Percentiles rank a stretch among this genome's conserved stretches.
These are phyloP conservation scores for Musa balbisiana DNA, from an alignment of 202 grass and related monocot species.

Conservation along the genomic window DNA sequence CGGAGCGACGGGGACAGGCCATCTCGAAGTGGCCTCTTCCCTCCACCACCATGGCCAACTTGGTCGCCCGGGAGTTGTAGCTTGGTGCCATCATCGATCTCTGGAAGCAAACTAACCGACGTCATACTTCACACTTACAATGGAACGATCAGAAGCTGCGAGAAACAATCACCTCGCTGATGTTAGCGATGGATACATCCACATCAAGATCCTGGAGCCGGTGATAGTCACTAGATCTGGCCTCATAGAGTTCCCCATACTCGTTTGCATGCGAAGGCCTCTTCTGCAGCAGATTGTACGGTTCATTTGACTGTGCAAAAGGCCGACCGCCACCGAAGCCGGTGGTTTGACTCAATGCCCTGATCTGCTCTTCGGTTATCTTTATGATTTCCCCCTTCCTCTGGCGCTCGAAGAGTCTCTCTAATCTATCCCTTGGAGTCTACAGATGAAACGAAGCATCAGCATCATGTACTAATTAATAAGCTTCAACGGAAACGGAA, in stretches of 20 bases:
- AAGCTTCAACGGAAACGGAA: neutral
- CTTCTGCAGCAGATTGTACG: conserved; percentile 27
- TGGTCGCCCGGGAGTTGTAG: conserved; percentile 29
- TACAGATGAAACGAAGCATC: neutral
- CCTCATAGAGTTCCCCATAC: conserved; percentile 20
- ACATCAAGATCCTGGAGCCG: conserved; percentile 14
- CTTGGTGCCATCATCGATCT: conserved; percentile 39
- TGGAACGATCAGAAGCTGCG: too few relatives aligned
- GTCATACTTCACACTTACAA: neutral
- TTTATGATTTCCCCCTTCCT: conserved; percentile 30
- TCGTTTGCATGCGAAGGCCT: conserved; percentile 20
- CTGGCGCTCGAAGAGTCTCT: conserved; percentile 24
- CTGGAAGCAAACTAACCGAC: conserved; percentile 4
- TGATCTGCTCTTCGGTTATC: conserved; percentile 33
- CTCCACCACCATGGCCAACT: conserved; percentile 23
- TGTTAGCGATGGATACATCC: conserved; percentile 29
- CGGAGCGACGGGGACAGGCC: conserved; percentile 23
- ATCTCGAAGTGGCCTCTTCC: conserved; percentile 32
- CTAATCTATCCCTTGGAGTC: conserved; percentile 25
- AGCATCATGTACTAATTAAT: neutral
- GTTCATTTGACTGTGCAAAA: neutral
- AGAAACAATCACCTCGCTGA: conserved; percentile 17
- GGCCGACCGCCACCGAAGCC: neutral
- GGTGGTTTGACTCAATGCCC: conserved; percentile 23
- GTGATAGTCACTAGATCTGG: conserved; percentile 12